A percentile compares a stretch with the other conserved stretches of the same genome.
Evolutionary conservation across 805 yeast species (phyloP).

Genomic region (Hanseniaspora nectarophila): DNA sequence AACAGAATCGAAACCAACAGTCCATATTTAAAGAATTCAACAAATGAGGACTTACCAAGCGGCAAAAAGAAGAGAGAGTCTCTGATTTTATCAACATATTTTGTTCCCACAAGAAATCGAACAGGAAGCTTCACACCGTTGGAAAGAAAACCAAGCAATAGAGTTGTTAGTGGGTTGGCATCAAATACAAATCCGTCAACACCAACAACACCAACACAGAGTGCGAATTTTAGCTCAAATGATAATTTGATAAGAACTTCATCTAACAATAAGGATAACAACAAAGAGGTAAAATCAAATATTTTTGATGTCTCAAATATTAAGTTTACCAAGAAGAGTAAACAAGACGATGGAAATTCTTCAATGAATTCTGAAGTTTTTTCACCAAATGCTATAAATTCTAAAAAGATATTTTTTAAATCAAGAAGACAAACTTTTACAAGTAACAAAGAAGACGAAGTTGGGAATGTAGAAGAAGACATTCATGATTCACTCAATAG

Average conservation of each 20-base stretch:
- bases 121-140: not conserved
- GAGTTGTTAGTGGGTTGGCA: not conserved
- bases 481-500: not conserved
- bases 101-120: slow-evolving; percentile 24
- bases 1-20: not conserved
- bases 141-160: not conserved
- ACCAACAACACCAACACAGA: not conserved
- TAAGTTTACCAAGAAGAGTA: not conserved
- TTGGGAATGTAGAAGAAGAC: not conserved
- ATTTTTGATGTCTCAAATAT: not conserved
- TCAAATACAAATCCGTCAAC: not conserved
- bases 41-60: not conserved
- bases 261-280: not conserved
- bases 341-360: not conserved
- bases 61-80: slow-evolving; percentile 12
- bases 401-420: not conserved
- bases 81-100: slow-evolving; percentile 27
- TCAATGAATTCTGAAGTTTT: not conserved
- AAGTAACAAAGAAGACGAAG: not conserved
- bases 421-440: slow-evolving; percentile 5
- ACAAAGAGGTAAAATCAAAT: not conserved
- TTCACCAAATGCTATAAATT: not conserved
- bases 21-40: not conserved
- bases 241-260: not conserved
- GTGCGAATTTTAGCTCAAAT: not conserved